These are phyloP conservation scores for Tubosaeta sp. DNA, from an alignment of 768 basidiomycete species.

Conservation along the genomic window DNA sequence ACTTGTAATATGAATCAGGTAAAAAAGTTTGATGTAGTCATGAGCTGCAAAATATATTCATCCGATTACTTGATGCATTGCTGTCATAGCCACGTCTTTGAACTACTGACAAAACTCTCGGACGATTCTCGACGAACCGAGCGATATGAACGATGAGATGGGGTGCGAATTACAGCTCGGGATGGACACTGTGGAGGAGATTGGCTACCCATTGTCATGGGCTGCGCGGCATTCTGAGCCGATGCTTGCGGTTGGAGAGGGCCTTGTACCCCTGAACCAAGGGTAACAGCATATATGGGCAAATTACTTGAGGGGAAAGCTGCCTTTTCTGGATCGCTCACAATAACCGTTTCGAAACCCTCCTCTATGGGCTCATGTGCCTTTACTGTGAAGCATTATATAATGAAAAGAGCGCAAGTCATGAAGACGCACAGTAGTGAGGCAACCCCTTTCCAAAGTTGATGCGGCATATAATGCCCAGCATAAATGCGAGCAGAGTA, in stretches of 20 bases:
- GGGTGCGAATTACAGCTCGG: constrained; percentile 33
- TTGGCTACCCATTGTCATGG: not conserved
- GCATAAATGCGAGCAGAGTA: constrained; percentile 47
- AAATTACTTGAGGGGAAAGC: constrained; percentile 54
- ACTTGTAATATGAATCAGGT: constrained; percentile 10
- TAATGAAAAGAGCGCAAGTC: not conserved
- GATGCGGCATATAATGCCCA: constrained; percentile 63
- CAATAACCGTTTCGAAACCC: constrained; percentile 33
- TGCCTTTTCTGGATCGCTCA: constrained; percentile 49
- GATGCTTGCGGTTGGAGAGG: constrained; percentile 38
- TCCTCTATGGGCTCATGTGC: constrained; percentile 48
- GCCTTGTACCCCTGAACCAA: constrained; percentile 32
- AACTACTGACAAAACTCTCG: constrained; percentile 2
- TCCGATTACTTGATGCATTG: not conserved
- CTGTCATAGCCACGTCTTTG: constrained; percentile 1
- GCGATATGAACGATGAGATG: constrained; percentile 26
- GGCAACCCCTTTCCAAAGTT: constrained; percentile 77
- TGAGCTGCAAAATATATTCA: too few relatives aligned
- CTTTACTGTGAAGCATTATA: constrained; percentile 40
- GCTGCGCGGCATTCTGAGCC: constrained; percentile 25
- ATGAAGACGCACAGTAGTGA: constrained; percentile 51
- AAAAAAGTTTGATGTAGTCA: too few relatives aligned
- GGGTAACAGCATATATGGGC: constrained; percentile 49
- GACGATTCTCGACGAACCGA: constrained; percentile 14
- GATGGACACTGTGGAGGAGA: constrained; percentile 24